phyloP scores from a whole-genome alignment of 2,329 filamentous ascomycete genomes.

The Trichoderma polysporum region DNA sequence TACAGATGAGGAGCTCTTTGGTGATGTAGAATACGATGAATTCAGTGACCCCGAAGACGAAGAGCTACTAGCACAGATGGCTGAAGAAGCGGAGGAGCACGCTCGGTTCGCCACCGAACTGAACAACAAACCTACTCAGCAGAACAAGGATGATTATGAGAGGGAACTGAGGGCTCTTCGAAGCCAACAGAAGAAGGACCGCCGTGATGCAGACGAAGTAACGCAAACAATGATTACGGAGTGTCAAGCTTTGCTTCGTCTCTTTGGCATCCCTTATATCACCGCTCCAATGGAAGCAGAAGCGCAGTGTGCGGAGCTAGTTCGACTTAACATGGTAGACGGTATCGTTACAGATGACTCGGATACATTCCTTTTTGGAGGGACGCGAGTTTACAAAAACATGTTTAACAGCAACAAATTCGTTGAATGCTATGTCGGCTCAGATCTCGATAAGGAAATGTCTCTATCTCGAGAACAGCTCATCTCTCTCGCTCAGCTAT shows the following conservation, averaged over 20 bases:
- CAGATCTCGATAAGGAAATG: conserved; percentile 85
- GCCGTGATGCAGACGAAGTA: conserved; percentile 93
- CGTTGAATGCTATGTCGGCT: conserved; percentile 88
- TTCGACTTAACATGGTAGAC: conserved; percentile 82
- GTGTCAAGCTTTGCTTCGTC: conserved; percentile 82
- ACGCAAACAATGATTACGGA: conserved; percentile 95
- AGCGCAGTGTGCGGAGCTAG: conserved; percentile 92
- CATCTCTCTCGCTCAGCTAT: conserved; percentile 83
- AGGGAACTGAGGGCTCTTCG: conserved; percentile 82
- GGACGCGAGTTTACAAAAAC: conserved; percentile 96
- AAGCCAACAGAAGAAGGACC: conserved; percentile 93
- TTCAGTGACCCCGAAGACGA: conserved; percentile 90
- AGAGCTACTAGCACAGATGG: conserved; percentile 81
- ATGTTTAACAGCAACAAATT: conserved; percentile 99
- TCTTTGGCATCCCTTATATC: conserved; percentile 94
- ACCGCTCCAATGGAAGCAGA: conserved; percentile 99
- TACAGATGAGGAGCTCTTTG: conserved; percentile 44
- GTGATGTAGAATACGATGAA: conserved; percentile 67
- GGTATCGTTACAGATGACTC: conserved; percentile 98
- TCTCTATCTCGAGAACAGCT: conserved; percentile 83
- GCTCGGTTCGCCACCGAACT: conserved; percentile 86
- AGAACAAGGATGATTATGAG: conserved; percentile 80
- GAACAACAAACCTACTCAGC: conserved; percentile 68
- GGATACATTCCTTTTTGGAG: conserved; percentile 95
- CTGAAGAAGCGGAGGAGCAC: conserved; percentile 89